Conservation (phyloP, 257 asterid species). For the Jaltomata sinuosa region DNA sequence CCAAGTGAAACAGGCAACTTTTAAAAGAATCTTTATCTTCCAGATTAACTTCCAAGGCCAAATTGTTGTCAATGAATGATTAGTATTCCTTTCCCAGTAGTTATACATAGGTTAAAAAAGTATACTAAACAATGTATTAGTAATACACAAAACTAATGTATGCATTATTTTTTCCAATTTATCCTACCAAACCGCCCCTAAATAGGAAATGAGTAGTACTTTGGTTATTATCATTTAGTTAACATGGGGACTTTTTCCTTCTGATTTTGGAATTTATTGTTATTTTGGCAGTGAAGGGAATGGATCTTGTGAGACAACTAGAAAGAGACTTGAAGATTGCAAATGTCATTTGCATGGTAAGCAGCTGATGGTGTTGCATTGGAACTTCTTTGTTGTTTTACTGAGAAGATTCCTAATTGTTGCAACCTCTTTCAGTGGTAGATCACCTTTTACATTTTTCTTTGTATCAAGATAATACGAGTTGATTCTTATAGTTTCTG, state of each 20-base stretch:
- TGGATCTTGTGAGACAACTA: constrained; percentile 90
- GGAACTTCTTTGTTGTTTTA: neutral
- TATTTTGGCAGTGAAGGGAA: constrained; percentile 67
- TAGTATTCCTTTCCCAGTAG: too few relatives aligned
- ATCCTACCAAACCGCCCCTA: neutral
- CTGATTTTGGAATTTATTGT: neutral
- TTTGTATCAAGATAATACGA: neutral
- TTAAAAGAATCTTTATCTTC: too few relatives aligned
- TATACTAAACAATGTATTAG: too few relatives aligned
- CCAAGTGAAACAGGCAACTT: too few relatives aligned
- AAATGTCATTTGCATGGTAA: constrained; percentile 98
- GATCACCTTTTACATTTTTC: neutral
- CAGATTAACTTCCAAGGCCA: too few relatives aligned
- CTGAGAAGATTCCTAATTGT: neutral
- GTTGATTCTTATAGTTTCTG: neutral
- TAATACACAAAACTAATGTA: too few relatives aligned
- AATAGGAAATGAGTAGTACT: neutral
- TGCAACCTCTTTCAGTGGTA: neutral
- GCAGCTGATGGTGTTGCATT: constrained; percentile 47
- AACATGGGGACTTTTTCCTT: neutral
- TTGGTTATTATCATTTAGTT: neutral
- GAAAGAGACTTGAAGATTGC: constrained; percentile 99
- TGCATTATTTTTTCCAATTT: too few relatives aligned
- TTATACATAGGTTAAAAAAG: too few relatives aligned
- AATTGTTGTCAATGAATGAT: too few relatives aligned